Evolutionary conservation across 169 alveolate species (phyloP).

Genomic region (Amoebophrya sp.): DNA sequence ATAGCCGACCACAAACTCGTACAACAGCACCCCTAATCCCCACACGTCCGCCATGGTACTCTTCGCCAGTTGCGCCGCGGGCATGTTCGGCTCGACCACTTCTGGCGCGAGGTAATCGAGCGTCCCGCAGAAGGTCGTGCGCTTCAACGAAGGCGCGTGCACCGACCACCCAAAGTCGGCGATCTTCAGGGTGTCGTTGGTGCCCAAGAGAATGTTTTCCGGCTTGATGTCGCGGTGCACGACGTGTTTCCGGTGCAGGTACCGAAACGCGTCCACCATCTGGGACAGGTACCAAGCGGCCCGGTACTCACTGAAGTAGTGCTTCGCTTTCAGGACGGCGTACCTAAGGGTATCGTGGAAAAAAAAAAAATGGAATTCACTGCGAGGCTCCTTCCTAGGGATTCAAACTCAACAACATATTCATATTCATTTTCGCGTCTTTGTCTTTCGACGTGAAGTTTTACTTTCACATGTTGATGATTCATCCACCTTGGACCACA

Average conservation of each 20-base stretch:
- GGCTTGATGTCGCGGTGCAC: constrained; percentile 87
- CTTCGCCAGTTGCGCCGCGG: constrained; percentile 41
- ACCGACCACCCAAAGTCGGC: constrained; percentile 85
- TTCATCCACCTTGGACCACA: no score
- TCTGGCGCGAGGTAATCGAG: constrained; percentile 84
- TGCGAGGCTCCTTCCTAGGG: no score
- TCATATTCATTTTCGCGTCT: no score
- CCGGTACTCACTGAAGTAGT: constrained; percentile 55
- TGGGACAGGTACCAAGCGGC: constrained; percentile 65
- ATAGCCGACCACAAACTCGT: constrained; percentile 70
- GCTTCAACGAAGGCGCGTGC: constrained; percentile 62
- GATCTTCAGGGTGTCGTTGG: constrained; percentile 69
- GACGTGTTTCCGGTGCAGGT: constrained; percentile 68
- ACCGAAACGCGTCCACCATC: constrained; percentile 66
- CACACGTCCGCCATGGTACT: constrained; percentile 72
- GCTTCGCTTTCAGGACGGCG: constrained; percentile 55
- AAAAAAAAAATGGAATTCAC: no score
- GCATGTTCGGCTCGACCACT: constrained; percentile 63
- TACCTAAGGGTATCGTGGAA: no score
- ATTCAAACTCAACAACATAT: no score
- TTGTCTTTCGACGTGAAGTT: no score
- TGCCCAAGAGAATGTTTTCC: constrained; percentile 70
- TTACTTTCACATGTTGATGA: no score
- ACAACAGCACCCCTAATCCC: constrained; percentile 78
- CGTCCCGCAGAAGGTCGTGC: constrained; percentile 83